Conservation (phyloP, 768 basidiomycete genomes). For the Dentipellis fragilis region DNA sequence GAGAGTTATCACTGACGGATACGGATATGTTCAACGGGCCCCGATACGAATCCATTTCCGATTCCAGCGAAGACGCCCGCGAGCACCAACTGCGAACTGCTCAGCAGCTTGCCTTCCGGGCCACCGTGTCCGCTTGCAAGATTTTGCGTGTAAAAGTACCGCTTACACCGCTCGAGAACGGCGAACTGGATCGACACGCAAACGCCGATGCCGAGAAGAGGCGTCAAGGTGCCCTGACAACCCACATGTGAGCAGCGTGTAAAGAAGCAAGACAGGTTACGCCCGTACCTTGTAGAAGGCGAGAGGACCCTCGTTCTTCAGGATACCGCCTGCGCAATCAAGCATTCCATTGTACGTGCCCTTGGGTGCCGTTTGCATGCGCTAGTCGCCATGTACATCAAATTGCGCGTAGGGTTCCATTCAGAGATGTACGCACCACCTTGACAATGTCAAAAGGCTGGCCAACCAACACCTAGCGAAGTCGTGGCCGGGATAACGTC, state of each 20-base stretch:
- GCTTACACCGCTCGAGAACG: slow-evolving; percentile 78
- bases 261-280: neutral
- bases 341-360: slow-evolving; percentile 87
- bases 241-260: neutral
- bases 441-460: slow-evolving; percentile 98
- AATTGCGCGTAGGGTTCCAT: no score
- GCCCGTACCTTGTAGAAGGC: slow-evolving; percentile 85
- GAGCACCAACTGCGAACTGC: slow-evolving; percentile 53
- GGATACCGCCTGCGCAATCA: slow-evolving; percentile 80
- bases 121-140: slow-evolving; percentile 49
- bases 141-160: slow-evolving; percentile 63
- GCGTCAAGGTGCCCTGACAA: slow-evolving; percentile 76
- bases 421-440: slow-evolving; percentile 51
- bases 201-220: slow-evolving; percentile 83
- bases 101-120: slow-evolving; percentile 49
- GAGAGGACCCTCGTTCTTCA: slow-evolving; percentile 85
- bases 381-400: slow-evolving; percentile 28
- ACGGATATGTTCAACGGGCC: slow-evolving; percentile 95
- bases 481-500: slow-evolving; percentile 7
- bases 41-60: slow-evolving; percentile 86
- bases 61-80: slow-evolving; percentile 83
- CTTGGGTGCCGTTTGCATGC: slow-evolving; percentile 89
- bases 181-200: slow-evolving; percentile 97
- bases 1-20: slow-evolving; percentile 53
- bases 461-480: slow-evolving; percentile 67